These are phyloP conservation scores for Cladosporium oxysporum DNA, from an alignment of 2,329 filamentous ascomycete species.

Conservation along the genomic window DNA sequence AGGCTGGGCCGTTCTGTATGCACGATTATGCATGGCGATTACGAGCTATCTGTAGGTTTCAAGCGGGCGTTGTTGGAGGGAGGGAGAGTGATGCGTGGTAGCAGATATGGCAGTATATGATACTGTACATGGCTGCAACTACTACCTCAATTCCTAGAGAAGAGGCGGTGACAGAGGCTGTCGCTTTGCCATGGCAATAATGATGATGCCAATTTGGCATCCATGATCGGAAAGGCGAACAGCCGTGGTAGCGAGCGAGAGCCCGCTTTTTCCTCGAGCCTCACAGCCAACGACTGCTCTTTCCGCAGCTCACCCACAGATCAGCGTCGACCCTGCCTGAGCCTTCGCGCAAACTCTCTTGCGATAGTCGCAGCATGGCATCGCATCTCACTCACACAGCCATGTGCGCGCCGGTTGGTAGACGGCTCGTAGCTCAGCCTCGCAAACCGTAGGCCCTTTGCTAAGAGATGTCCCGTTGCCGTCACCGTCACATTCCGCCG, in stretches of 20 bases:
- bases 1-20: not conserved
- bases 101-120: not conserved
- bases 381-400: not conserved
- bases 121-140: too few species aligned
- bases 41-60: conserved; percentile 8
- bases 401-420: not conserved
- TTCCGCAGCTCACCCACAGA: not conserved
- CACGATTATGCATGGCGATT: conserved; percentile 8
- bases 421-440: conserved; percentile 9
- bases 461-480: too few species aligned
- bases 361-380: not conserved
- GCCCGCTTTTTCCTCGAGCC: not conserved
- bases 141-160: not conserved
- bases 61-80: not conserved
- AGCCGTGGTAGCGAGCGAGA: not conserved
- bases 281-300: not conserved
- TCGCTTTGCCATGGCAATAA: not conserved
- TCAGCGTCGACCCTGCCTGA: not conserved
- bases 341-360: conserved; percentile 7
- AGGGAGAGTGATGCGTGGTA: not conserved
- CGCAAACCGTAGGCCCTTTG: not conserved
- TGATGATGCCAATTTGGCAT: not conserved
- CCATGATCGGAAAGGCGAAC: not conserved
- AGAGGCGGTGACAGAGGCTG: not conserved
- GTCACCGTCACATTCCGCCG: conserved; percentile 18